These are phyloP conservation scores for Chaetoceros tenuissimus DNA, from an alignment of 108 stramenopile species.

Conservation along the genomic window DNA sequence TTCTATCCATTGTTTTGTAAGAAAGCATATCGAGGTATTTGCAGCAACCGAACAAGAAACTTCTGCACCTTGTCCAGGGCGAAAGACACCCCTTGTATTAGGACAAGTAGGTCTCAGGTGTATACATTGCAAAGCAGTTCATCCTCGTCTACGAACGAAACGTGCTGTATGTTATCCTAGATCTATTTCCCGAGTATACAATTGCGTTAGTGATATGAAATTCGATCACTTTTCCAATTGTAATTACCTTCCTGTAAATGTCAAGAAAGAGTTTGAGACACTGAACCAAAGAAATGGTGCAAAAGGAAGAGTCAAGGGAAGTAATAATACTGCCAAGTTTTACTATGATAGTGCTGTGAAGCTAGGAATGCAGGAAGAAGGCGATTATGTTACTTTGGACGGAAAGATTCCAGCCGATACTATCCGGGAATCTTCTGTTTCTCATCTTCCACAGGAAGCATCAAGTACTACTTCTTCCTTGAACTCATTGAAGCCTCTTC, in stretches of 20 bases:
- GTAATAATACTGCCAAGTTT: slow-evolving; percentile 39
- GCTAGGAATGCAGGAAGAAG: slow-evolving; percentile 38
- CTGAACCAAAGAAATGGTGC: slow-evolving; percentile 13
- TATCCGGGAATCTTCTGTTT: background rate
- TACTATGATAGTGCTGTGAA: slow-evolving; percentile 34
- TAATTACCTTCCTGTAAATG: slow-evolving; percentile 15
- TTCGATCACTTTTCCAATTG: slow-evolving; percentile 51
- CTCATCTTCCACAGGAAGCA: background rate
- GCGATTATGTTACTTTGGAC: slow-evolving; percentile 16
- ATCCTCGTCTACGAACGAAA: slow-evolving; percentile 24
- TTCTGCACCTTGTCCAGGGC: slow-evolving; percentile 41
- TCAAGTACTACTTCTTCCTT: no score
- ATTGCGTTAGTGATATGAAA: slow-evolving; percentile 55
- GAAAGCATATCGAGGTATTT: slow-evolving; percentile 53
- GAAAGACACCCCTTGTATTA: slow-evolving; percentile 33
- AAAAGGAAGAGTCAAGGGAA: slow-evolving; percentile 6
- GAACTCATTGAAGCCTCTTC: no score
- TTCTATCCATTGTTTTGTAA: slow-evolving; percentile 41
- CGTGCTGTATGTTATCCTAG: slow-evolving; percentile 47
- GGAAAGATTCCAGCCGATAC: background rate
- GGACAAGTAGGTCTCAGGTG: slow-evolving; percentile 54
- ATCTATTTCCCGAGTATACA: slow-evolving; percentile 38
- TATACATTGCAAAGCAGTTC: slow-evolving; percentile 35
- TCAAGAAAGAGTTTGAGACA: slow-evolving; percentile 17
- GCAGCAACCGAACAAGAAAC: slow-evolving; percentile 31